Evolutionary conservation across 768 basidiomycete genomes (phyloP).

Genomic region (Scleroderma bovista): DNA sequence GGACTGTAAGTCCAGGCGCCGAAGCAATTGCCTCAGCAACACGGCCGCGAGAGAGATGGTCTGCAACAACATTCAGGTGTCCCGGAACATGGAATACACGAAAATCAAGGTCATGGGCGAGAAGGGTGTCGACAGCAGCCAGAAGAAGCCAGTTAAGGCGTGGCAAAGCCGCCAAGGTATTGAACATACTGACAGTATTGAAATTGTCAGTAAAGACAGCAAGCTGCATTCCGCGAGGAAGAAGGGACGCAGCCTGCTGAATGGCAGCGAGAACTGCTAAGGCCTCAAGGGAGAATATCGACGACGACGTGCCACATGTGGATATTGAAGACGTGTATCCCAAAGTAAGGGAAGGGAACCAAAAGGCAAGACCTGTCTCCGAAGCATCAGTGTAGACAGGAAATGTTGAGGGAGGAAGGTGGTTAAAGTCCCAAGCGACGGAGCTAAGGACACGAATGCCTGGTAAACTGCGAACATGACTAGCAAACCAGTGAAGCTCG

Average conservation of each 20-base stretch:
- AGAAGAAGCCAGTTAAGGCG: neutral
- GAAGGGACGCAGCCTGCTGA: neutral
- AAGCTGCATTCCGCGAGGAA: too few relatives aligned
- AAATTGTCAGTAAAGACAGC: conserved; percentile 25
- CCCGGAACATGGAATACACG: too few relatives aligned
- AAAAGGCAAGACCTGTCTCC: neutral
- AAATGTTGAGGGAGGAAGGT: neutral
- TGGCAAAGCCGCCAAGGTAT: conserved; percentile 9
- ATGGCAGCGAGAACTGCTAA: conserved; percentile 10
- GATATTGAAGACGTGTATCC: neutral
- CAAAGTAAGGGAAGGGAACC: neutral
- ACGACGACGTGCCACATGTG: too few relatives aligned
- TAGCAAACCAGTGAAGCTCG: conserved; percentile 23
- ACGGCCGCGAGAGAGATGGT: too few relatives aligned
- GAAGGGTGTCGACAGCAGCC: too few relatives aligned
- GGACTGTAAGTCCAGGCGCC: too few relatives aligned
- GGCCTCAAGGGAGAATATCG: conserved; percentile 12
- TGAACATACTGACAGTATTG: conserved; percentile 30
- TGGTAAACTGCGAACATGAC: too few relatives aligned
- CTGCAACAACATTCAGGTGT: too few relatives aligned
- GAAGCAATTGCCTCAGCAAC: too few relatives aligned
- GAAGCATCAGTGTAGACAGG: conserved; percentile 22
- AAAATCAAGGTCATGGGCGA: too few relatives aligned
- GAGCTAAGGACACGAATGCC: conserved; percentile 11
- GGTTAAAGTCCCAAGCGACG: conserved; percentile 6